Evolutionary conservation across 2,329 filamentous ascomycete species (phyloP).

Genomic region (Penicillium brasilianum): DNA sequence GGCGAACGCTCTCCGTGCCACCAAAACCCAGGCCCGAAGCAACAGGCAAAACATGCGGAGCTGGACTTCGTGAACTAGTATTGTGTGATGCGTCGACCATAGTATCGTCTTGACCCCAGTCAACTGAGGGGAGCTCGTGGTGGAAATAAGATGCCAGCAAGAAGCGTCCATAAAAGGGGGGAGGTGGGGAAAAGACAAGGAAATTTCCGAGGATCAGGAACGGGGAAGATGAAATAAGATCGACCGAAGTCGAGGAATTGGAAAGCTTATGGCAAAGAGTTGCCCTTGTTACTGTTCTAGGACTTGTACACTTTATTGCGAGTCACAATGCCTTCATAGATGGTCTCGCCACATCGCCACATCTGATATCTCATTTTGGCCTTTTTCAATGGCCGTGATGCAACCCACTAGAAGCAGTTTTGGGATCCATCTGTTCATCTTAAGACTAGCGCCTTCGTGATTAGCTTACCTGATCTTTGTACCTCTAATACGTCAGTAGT

Average conservation of each 20-base stretch:
- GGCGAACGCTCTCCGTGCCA: constrained; percentile 42
- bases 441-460: background rate
- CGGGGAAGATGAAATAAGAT: background rate
- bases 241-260: background rate
- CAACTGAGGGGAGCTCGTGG: constrained; percentile 29
- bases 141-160: constrained; percentile 28
- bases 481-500: too few relatives aligned
- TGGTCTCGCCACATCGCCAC: too few relatives aligned
- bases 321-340: too few relatives aligned
- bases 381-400: background rate
- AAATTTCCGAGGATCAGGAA: background rate
- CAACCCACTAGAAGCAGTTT: background rate
- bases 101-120: constrained; percentile 39
- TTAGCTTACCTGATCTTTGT: too few relatives aligned
- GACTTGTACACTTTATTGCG: too few relatives aligned
- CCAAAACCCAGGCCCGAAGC: constrained; percentile 36
- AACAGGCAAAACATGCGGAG: constrained; percentile 40
- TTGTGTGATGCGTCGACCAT: constrained; percentile 51
- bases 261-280: constrained; percentile 1
- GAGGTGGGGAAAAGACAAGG: background rate
- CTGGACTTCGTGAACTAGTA: constrained; percentile 51
- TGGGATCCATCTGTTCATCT: background rate
- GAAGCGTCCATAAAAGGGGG: constrained; percentile 24
- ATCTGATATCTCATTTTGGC: background rate
- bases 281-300: background rate